Evolutionary conservation across 1,139 yeast genomes (phyloP).

Genomic region (Protomyces gravidus): DNA sequence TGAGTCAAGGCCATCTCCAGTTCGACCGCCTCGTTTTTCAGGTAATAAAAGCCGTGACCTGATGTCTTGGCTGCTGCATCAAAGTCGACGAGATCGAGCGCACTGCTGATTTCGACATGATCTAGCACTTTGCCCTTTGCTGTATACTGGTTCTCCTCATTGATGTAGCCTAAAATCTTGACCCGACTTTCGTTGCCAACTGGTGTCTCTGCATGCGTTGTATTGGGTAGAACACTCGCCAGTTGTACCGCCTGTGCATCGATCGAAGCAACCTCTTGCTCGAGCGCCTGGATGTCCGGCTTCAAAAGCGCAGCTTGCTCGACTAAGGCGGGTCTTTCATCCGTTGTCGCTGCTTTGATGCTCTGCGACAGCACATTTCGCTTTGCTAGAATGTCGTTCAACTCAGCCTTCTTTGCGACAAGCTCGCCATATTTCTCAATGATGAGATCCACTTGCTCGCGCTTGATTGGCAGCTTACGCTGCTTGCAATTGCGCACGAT

Average conservation of each 20-base stretch:
- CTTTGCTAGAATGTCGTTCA: conserved; percentile 28
- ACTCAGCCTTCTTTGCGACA: conserved; percentile 16
- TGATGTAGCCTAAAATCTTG: conserved; percentile 31
- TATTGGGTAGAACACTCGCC: conserved; percentile 34
- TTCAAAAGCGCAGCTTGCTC: conserved; percentile 32
- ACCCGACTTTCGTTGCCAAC: conserved; percentile 33
- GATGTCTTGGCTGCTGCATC: conserved; percentile 66
- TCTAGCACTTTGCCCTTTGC: conserved; percentile 41
- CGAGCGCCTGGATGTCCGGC: conserved; percentile 26
- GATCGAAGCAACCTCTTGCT: conserved; percentile 21
- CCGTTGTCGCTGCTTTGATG: conserved; percentile 19
- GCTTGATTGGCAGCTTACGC: conserved; percentile 31
- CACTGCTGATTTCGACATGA: conserved; percentile 64
- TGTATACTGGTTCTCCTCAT: conserved; percentile 29
- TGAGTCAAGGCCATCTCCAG: conserved; percentile 86
- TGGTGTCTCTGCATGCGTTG: conserved; percentile 31
- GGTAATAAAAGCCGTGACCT: conserved; percentile 86
- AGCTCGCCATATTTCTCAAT: conserved; percentile 26
- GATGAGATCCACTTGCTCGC: conserved; percentile 31
- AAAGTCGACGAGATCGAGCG: conserved; percentile 63
- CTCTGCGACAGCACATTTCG: conserved; percentile 30
- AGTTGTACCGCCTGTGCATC: conserved; percentile 27
- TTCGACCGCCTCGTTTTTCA: conserved; percentile 79
- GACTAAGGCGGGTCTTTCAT: conserved; percentile 11
- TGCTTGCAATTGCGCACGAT: conserved; percentile 27